phyloP scores from a whole-genome alignment of 768 basidiomycete genomes.

The Kwoniella mangroviensis region DNA sequence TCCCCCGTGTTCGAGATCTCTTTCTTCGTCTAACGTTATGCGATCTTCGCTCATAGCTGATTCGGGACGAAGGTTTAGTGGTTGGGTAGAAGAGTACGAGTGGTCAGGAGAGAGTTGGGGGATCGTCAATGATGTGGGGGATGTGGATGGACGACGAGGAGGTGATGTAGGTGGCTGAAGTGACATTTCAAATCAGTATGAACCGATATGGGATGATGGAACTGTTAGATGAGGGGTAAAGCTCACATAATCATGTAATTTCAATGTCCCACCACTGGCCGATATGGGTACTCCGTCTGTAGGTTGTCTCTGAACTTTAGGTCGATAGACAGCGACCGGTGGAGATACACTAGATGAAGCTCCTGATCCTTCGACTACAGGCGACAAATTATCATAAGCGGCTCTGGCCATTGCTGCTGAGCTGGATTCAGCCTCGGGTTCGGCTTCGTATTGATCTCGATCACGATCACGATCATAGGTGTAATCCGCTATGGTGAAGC shows the following conservation, averaged over 20 bases:
- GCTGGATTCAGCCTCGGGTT: constrained; percentile 19
- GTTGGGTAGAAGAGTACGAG: constrained; percentile 15
- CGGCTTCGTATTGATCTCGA: constrained; percentile 19
- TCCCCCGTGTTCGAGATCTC: neutral
- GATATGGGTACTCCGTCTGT: constrained; percentile 2
- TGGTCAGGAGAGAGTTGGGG: constrained; percentile 6
- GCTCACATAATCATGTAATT: constrained; percentile 21
- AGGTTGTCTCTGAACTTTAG: constrained; percentile 3
- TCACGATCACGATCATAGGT: constrained; percentile 35
- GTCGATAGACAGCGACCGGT: constrained; percentile 1
- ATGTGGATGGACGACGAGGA: neutral
- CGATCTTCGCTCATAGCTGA: constrained; percentile 1
- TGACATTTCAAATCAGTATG: neutral
- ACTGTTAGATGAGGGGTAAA: too few relatives aligned
- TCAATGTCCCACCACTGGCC: neutral
- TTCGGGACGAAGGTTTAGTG: neutral
- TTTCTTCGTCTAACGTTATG: constrained; percentile 9
- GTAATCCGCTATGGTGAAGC: constrained; percentile 50
- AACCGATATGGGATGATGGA: too few relatives aligned
- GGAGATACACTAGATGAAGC: neutral
- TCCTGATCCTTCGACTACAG: neutral
- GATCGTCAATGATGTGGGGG: neutral
- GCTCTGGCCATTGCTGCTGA: constrained; percentile 10
- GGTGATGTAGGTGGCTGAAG: constrained; percentile 13
- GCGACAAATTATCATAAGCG: constrained; percentile 4